Evolutionary conservation across 2,329 filamentous ascomycete genomes (phyloP).

Genomic region (Colletotrichum simmondsii): DNA sequence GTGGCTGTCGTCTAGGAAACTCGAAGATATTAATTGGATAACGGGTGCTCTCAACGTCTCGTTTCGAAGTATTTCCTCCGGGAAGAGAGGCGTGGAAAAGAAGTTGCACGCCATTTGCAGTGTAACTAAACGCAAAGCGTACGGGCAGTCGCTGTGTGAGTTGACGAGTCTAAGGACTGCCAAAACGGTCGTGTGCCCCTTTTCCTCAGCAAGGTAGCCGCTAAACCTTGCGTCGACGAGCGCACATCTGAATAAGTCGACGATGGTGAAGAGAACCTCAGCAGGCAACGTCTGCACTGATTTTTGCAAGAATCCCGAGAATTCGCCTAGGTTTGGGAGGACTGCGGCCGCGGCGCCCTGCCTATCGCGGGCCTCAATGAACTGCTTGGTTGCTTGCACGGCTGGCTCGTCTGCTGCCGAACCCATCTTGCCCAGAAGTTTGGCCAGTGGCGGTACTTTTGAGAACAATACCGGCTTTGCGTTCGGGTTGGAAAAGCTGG

Average conservation of each 20-base stretch:
- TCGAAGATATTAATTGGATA: constrained; percentile 77
- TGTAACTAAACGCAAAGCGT: constrained; percentile 84
- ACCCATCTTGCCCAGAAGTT: constrained; percentile 84
- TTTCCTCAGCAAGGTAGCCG: constrained; percentile 84
- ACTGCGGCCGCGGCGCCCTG: constrained; percentile 72
- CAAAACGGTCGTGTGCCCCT: constrained; percentile 69
- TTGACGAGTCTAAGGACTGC: constrained; percentile 71
- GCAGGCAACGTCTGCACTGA: constrained; percentile 66
- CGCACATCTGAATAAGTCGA: constrained; percentile 86
- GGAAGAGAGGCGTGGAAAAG: constrained; percentile 80
- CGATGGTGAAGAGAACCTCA: constrained; percentile 79
- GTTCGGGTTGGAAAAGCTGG: constrained; percentile 73
- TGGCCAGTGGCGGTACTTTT: constrained; percentile 85
- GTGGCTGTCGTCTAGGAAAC: constrained; percentile 81
- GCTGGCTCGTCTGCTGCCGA: constrained; percentile 65
- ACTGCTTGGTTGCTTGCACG: constrained; percentile 74
- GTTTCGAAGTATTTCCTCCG: constrained; percentile 68
- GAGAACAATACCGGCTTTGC: constrained; percentile 77
- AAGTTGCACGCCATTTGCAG: constrained; percentile 88
- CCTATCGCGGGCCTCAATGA: constrained; percentile 72
- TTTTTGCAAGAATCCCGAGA: constrained; percentile 70
- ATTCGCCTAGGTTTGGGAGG: constrained; percentile 75
- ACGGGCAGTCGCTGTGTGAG: constrained; percentile 70
- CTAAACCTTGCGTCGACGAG: constrained; percentile 83
- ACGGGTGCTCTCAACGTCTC: constrained; percentile 65